Conservation (phyloP, 805 yeast genomes). For the Candida vaughaniae region DNA sequence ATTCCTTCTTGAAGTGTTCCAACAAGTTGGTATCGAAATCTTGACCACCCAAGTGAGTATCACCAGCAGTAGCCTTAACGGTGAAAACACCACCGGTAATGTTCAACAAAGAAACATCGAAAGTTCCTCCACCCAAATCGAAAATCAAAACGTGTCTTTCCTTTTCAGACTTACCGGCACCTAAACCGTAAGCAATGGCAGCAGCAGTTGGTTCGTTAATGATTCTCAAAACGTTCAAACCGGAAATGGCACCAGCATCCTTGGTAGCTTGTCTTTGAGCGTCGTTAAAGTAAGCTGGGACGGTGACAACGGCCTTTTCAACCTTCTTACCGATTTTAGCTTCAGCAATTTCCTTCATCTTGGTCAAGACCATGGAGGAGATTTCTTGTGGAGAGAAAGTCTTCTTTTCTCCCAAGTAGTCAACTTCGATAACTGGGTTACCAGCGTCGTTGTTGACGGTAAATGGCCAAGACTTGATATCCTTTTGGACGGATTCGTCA, state of each 20-base stretch:
- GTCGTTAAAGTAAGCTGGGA: constrained; percentile 51
- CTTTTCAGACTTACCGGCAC: constrained; percentile 59
- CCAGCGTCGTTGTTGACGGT: constrained; percentile 44
- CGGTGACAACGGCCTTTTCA: constrained; percentile 49
- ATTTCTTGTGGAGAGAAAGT: constrained; percentile 49
- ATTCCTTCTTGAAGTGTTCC: constrained; percentile 46
- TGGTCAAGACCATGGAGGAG: constrained; percentile 49
- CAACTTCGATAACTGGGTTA: constrained; percentile 48
- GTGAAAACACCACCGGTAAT: constrained; percentile 96
- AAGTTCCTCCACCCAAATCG: constrained; percentile 98
- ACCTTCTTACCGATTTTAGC: constrained; percentile 81
- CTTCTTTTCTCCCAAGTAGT: constrained; percentile 48
- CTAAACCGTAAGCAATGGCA: constrained; percentile 95
- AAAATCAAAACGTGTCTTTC: constrained; percentile 77
- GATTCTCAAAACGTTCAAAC: constrained; percentile 49
- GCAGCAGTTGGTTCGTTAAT: constrained; percentile 78
- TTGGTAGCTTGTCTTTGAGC: constrained; percentile 53
- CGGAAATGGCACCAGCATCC: constrained; percentile 53
- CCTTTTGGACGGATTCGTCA: constrained; percentile 61
- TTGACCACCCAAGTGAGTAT: constrained; percentile 53
- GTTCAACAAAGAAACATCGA: constrained; percentile 89
- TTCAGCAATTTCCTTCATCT: constrained; percentile 76
- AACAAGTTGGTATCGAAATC: constrained; percentile 52
- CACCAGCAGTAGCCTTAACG: constrained; percentile 83
- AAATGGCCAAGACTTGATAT: constrained; percentile 50